Evolutionary conservation across 73 alveolate genomes (phyloP).

Genomic region (Paramecium biaurelia): DNA sequence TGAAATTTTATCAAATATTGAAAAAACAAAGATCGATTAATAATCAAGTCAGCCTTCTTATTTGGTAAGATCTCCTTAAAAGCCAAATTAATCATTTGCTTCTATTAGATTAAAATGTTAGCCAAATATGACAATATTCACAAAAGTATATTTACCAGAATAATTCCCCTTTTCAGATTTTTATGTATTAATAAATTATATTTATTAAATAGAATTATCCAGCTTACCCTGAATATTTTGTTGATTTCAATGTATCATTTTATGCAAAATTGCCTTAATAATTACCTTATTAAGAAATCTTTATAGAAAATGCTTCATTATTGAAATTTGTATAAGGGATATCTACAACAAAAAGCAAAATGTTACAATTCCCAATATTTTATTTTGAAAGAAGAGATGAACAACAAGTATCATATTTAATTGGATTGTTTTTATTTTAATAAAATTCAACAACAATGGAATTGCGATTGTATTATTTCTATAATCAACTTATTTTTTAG

Average conservation of each 20-base stretch:
- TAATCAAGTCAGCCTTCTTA: not conserved
- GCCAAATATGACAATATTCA: conserved; percentile 10
- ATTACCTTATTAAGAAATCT: not conserved
- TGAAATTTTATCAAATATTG: not conserved
- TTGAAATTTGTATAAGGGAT: not conserved
- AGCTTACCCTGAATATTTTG: conserved; percentile 24
- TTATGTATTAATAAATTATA: not conserved
- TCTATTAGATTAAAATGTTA: not conserved
- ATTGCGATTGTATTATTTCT: not conserved
- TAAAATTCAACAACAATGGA: not conserved
- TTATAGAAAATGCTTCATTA: conserved; percentile 10
- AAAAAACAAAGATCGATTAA: not conserved
- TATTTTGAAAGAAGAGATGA: not conserved
- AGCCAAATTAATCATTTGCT: not conserved
- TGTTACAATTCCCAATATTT: not conserved
- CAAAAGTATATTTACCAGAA: conserved; percentile 46
- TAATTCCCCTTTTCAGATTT: not conserved
- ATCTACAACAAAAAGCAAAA: not conserved
- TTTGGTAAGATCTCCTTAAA: conserved; percentile 20
- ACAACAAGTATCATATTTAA: not conserved
- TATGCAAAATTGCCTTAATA: not conserved
- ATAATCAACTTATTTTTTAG: not conserved
- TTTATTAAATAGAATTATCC: conserved; percentile 9
- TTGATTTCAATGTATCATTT: not conserved
- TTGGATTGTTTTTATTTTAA: not conserved